These are phyloP conservation scores for Xerocomus spinulosus DNA, from an alignment of 768 basidiomycete species.

Conservation along the genomic window DNA sequence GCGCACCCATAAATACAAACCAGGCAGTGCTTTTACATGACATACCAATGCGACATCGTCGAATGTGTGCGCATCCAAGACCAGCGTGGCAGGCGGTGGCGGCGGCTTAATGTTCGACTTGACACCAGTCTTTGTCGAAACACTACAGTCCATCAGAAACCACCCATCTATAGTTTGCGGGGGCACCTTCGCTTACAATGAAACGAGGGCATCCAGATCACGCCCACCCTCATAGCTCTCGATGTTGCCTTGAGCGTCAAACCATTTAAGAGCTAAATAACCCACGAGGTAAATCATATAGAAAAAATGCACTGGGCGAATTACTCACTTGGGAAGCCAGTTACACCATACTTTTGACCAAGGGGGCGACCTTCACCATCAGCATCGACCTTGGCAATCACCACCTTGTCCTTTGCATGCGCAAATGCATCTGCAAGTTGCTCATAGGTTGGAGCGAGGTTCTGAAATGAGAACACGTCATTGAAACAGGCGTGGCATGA, in stretches of 20 bases:
- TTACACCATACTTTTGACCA: slow-evolving; percentile 74
- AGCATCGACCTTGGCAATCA: slow-evolving; percentile 90
- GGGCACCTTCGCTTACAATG: slow-evolving; percentile 68
- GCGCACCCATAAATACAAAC: not conserved
- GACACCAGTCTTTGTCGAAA: slow-evolving; percentile 69
- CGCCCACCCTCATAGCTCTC: slow-evolving; percentile 74
- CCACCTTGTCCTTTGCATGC: slow-evolving; percentile 73
- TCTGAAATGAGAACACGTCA: slow-evolving; percentile 41
- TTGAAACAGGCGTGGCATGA: not conserved
- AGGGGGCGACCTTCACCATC: slow-evolving; percentile 79
- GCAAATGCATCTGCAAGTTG: slow-evolving; percentile 85
- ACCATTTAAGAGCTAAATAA: slow-evolving; percentile 82
- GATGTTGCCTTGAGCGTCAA: slow-evolving; percentile 60
- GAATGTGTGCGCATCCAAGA: slow-evolving; percentile 71
- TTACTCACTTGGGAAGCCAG: slow-evolving; percentile 78
- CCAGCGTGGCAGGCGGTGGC: slow-evolving; percentile 62
- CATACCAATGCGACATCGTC: slow-evolving; percentile 64
- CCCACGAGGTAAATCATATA: slow-evolving; percentile 2
- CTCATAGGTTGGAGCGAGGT: slow-evolving; percentile 84
- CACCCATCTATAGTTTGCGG: too few species aligned
- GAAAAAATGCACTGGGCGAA: not conserved
- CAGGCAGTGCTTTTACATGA: slow-evolving; percentile 13
- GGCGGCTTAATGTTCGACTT: slow-evolving; percentile 88
- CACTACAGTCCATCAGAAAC: slow-evolving; percentile 41
- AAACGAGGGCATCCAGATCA: slow-evolving; percentile 70